Percentiles rank a stretch among this genome's conserved stretches.
Evolutionary conservation across 2,329 filamentous ascomycete species (phyloP).

Genomic region (Pseudopyrenochaeta lycopersici): DNA sequence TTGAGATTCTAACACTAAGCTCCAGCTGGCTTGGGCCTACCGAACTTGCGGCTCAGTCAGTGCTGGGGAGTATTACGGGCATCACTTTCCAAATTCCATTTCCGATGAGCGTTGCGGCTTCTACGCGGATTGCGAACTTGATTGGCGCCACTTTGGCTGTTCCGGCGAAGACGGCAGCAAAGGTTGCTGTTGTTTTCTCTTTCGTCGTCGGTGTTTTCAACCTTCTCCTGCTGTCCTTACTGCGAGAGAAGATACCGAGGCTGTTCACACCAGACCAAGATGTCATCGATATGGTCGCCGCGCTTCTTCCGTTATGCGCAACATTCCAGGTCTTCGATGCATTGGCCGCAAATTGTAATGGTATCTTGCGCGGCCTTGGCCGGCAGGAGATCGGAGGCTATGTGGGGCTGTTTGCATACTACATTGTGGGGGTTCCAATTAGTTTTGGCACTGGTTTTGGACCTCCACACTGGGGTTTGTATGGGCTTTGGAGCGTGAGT

Average conservation of each 20-base stretch:
- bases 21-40: slow-evolving; percentile 81
- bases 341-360: slow-evolving; percentile 80
- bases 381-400: slow-evolving; percentile 91
- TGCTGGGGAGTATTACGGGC: slow-evolving; percentile 79
- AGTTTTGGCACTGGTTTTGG: slow-evolving; percentile 82
- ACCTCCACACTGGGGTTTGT: slow-evolving; percentile 76
- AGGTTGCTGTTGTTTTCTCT: slow-evolving; percentile 75
- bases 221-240: slow-evolving; percentile 70
- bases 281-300: slow-evolving; percentile 71
- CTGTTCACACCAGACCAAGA: slow-evolving; percentile 77
- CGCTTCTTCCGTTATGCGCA: slow-evolving; percentile 80
- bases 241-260: slow-evolving; percentile 77
- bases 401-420: slow-evolving; percentile 86
- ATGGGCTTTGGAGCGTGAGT: slow-evolving; percentile 75
- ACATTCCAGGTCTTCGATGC: slow-evolving; percentile 92
- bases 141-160: slow-evolving; percentile 86
- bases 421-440: slow-evolving; percentile 83
- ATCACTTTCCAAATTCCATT: slow-evolving; percentile 93
- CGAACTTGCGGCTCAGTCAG: slow-evolving; percentile 85
- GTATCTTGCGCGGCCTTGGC: slow-evolving; percentile 85
- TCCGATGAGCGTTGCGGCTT: slow-evolving; percentile 86
- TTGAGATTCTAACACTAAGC: slow-evolving; percentile 88
- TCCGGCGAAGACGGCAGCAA: slow-evolving; percentile 81
- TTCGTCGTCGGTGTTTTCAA: slow-evolving; percentile 81
- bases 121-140: slow-evolving; percentile 88